Conservation (phyloP, 2,329 filamentous ascomycete species). For the Penicillium sp. region DNA sequence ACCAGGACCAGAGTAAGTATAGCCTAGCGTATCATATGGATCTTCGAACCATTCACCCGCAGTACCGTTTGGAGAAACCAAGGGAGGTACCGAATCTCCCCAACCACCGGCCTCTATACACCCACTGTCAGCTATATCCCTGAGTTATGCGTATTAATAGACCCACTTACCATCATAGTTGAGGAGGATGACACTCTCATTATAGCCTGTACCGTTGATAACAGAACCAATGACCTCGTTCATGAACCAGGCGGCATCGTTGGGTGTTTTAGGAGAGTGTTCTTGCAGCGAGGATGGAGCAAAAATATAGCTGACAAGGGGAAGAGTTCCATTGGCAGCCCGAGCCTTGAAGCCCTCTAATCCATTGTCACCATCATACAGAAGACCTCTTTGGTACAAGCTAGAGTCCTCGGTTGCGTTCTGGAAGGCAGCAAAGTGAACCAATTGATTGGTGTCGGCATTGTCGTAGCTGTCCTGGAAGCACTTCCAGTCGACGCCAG, state of each 20-base stretch:
- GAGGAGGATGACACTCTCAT: conserved; percentile 39
- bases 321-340: conserved; percentile 50
- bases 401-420: conserved; percentile 39
- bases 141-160: too few species aligned
- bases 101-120: conserved; percentile 55
- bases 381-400: conserved; percentile 45
- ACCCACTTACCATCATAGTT: conserved; percentile 11
- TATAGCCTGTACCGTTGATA: conserved; percentile 46
- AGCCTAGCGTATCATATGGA: conserved; percentile 37
- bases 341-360: conserved; percentile 49
- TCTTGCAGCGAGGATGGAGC: conserved; percentile 52
- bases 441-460: conserved; percentile 51
- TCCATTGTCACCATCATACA: conserved; percentile 34
- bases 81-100: conserved; percentile 53
- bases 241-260: conserved; percentile 54
- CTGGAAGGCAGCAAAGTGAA: conserved; percentile 53
- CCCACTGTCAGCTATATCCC: too few species aligned
- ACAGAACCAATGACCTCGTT: conserved; percentile 51
- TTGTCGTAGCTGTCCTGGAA: conserved; percentile 50
- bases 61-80: conserved; percentile 47
- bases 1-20: conserved; percentile 42
- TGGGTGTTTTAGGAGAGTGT: conserved; percentile 50
- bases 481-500: conserved; percentile 50
- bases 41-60: conserved; percentile 53
- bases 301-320: conserved; percentile 49